A percentile compares a stretch with the other conserved stretches of the same genome.
These are phyloP conservation scores for Ceratobasidium sp. DNA, from an alignment of 1,284 basidiomycete genomes.

Conservation along the genomic window DNA sequence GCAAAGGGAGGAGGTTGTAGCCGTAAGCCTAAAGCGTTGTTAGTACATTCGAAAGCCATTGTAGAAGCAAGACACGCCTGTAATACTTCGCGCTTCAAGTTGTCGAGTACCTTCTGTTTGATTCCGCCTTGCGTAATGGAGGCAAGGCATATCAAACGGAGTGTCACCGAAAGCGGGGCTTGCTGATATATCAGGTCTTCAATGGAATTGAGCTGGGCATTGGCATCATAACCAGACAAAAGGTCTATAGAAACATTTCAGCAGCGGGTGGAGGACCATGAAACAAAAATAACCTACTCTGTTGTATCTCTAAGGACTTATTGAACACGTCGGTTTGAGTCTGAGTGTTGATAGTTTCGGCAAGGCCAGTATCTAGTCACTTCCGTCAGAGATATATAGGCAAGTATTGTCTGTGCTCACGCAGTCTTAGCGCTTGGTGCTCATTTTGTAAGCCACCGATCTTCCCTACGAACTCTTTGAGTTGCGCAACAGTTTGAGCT, in stretches of 20 bases:
- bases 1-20: slow-evolving; percentile 86
- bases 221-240: slow-evolving; percentile 87
- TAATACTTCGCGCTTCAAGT: slow-evolving; percentile 90
- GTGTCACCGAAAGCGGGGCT: slow-evolving; percentile 78
- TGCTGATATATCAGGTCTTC: slow-evolving; percentile 90
- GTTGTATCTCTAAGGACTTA: slow-evolving; percentile 93
- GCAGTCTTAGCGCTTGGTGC: slow-evolving; percentile 88
- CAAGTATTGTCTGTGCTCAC: slow-evolving; percentile 63
- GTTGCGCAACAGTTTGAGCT: slow-evolving; percentile 91
- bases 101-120: slow-evolving; percentile 88
- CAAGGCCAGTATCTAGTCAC: slow-evolving; percentile 85
- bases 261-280: background rate
- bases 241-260: slow-evolving; percentile 70
- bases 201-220: slow-evolving; percentile 81
- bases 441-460: slow-evolving; percentile 92
- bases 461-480: slow-evolving; percentile 95
- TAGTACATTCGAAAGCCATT: background rate
- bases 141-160: slow-evolving; percentile 88
- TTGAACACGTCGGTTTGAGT: slow-evolving; percentile 93
- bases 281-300: slow-evolving; percentile 71
- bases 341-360: slow-evolving; percentile 88
- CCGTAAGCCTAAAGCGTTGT: slow-evolving; percentile 80
- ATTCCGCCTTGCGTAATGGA: slow-evolving; percentile 88
- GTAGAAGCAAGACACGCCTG: slow-evolving; percentile 68
- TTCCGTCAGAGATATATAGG: slow-evolving; percentile 28